Conservation (phyloP, 441 rosid species). For the Populus hybrid region DNA sequence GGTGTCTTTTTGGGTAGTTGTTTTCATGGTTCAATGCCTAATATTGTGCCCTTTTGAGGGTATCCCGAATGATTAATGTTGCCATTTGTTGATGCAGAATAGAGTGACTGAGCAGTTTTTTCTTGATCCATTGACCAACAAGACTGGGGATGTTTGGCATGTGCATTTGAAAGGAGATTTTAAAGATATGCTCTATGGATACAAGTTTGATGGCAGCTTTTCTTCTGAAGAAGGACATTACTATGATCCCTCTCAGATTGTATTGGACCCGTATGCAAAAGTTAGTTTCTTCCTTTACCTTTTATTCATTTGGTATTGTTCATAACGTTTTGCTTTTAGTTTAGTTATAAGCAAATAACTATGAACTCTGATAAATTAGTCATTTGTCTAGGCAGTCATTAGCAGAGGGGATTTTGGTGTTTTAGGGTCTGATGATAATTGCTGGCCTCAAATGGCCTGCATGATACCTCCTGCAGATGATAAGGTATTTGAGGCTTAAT, state of each 20-base stretch:
- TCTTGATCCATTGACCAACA: constrained; percentile 67
- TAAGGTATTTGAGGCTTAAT: constrained; percentile 46
- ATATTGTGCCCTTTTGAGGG: background rate
- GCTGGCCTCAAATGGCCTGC: constrained; percentile 97
- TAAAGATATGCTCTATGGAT: constrained; percentile 70
- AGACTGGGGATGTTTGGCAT: constrained; percentile 88
- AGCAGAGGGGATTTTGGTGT: constrained; percentile 84
- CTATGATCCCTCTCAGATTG: constrained; percentile 49
- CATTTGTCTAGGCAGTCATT: constrained; percentile 61
- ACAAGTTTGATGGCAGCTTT: constrained; percentile 68
- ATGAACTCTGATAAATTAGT: constrained; percentile 5
- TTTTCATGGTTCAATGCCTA: background rate
- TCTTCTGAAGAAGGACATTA: constrained; percentile 70
- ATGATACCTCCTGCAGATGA: constrained; percentile 59
- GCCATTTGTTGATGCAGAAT: constrained; percentile 39
- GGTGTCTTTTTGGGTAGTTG: background rate
- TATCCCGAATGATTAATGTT: background rate
- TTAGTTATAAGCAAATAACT: background rate
- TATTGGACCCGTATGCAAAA: constrained; percentile 94
- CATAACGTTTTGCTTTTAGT: background rate
- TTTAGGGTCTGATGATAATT: constrained; percentile 56
- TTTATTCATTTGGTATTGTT: background rate
- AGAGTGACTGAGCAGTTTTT: constrained; percentile 64
- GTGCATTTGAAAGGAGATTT: constrained; percentile 68
- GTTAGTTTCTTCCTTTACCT: constrained; percentile 31